Evolutionary conservation across 2,329 filamentous ascomycete genomes (phyloP), one percentile per base, ranked within the genome.

Genomic region (Phaeoacremonium minimum): DNA sequence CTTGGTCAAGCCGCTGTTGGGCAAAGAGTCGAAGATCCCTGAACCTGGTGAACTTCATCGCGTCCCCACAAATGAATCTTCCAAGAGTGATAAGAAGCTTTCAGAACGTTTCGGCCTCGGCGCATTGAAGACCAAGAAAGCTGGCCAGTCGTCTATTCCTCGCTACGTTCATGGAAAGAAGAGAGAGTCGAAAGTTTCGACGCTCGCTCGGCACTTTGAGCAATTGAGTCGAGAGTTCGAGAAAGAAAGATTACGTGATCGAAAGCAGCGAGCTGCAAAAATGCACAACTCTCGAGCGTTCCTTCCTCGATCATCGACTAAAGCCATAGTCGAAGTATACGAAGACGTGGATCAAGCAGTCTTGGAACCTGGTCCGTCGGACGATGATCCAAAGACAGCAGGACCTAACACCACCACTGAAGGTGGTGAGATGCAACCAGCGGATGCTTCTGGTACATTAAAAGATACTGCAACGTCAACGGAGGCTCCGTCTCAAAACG

Each of bases 141-240:
- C 60, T 2, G 67, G 67, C 4, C 63, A 70, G n/a, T 97, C 93
- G 2, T 74, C 91, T 29, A 97, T 98, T 42, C 90, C 90, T 18
- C 80, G 93, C 19, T 93, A 93, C 17, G 79, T 95, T 18, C 80
- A 85, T 34, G 53, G 58, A 33, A 86, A 82, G 54, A 81, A 75
- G 48, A 83, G 80, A 46, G 75, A 83, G 35, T 79, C 86, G 4
- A 87, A 85, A 50, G 93, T 98, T 3, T 94, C 89, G 7, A 89
- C 83, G n/a, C 71, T 98, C 33, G 88, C 93, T 14, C 87, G 87
- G 49, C 93, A 97, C 57, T 97, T 98, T 55, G 94, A 98, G 60
- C 90, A 97, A 58, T 72, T 98, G 38, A 96, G 89, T 49, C 83
- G 90, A 16, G 94, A 98, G 54, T 98, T 98, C 48, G 89, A 96